Evolutionary conservation across 1,284 basidiomycete genomes (phyloP).

Genomic region (Lignosus rhinocerotis): DNA sequence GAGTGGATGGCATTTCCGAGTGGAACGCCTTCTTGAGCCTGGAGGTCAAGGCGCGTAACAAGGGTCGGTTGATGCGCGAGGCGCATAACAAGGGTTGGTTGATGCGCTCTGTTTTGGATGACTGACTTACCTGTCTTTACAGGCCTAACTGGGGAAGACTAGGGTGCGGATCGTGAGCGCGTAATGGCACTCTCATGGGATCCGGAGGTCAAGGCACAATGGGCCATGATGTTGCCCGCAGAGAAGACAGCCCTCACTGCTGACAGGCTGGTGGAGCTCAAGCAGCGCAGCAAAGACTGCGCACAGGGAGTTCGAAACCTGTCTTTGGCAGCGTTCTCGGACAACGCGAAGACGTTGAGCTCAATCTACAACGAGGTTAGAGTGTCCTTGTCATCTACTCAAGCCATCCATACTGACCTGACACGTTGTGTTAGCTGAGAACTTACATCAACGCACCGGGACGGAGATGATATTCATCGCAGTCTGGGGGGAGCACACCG

Average conservation of each 20-base stretch:
- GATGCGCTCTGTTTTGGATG: no score
- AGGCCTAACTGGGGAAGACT: neutral
- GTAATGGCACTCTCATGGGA: neutral
- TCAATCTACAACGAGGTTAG: neutral
- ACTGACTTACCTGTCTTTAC: neutral
- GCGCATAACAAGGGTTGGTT: no score
- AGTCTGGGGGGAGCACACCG: neutral
- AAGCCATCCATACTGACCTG: neutral
- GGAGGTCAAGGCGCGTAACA: neutral
- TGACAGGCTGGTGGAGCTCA: neutral
- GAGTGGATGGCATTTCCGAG: neutral
- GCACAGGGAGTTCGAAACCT: neutral
- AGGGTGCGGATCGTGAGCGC: no score
- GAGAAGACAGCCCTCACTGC: neutral
- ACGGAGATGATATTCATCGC: conserved; percentile 17
- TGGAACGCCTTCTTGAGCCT: conserved; percentile 4
- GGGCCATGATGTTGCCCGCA: neutral
- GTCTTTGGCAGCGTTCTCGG: neutral
- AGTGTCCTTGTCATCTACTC: no score
- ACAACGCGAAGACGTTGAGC: neutral
- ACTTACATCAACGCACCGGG: conserved; percentile 15
- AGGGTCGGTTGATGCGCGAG: neutral
- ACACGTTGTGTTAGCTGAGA: conserved; percentile 1
- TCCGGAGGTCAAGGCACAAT: neutral
- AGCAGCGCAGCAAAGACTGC: neutral